A percentile compares a stretch with the other conserved stretches of the same genome.
These are phyloP conservation scores for Metschnikowia proteae DNA, from an alignment of 805 yeast genomes.

Conservation along the genomic window DNA sequence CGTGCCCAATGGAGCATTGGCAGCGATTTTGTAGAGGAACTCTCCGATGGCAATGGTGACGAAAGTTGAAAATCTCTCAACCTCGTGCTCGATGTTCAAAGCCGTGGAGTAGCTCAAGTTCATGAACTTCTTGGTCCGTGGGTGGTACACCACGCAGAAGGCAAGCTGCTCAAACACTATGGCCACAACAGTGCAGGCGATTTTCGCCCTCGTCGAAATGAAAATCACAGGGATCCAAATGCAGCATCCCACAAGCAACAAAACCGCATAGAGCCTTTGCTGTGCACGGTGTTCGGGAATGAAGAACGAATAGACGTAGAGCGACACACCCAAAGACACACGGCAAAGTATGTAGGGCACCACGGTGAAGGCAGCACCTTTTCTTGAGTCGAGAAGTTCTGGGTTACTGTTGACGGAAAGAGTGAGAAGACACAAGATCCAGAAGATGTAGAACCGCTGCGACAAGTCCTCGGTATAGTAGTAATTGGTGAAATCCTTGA, in stretches of 20 bases:
- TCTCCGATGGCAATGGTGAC: constrained; percentile 65
- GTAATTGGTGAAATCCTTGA: constrained; percentile 60
- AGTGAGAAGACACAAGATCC: constrained; percentile 50
- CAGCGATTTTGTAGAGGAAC: constrained; percentile 51
- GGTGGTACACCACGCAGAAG: constrained; percentile 43
- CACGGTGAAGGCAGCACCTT: constrained; percentile 42
- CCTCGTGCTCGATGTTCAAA: constrained; percentile 62
- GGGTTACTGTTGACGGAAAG: constrained; percentile 47
- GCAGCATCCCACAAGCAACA: constrained; percentile 31
- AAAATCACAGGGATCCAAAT: constrained; percentile 54
- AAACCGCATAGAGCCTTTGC: constrained; percentile 36
- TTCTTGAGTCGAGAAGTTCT: constrained; percentile 32
- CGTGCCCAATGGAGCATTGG: constrained; percentile 42
- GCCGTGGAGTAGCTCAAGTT: constrained; percentile 52
- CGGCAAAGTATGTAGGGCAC: constrained; percentile 49
- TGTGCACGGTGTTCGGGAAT: constrained; percentile 51
- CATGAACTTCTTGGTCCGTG: constrained; percentile 42
- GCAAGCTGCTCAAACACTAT: constrained; percentile 39
- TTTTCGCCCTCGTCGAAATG: constrained; percentile 42
- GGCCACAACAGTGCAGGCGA: constrained; percentile 42
- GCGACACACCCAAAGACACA: constrained; percentile 31
- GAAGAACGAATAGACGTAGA: constrained; percentile 40
- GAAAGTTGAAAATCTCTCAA: constrained; percentile 56
- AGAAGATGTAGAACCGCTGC: constrained; percentile 49
- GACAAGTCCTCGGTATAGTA: constrained; percentile 58